phyloP scores from a whole-genome alignment of 1,284 basidiomycete genomes.

The Ganoderma sinense region DNA sequence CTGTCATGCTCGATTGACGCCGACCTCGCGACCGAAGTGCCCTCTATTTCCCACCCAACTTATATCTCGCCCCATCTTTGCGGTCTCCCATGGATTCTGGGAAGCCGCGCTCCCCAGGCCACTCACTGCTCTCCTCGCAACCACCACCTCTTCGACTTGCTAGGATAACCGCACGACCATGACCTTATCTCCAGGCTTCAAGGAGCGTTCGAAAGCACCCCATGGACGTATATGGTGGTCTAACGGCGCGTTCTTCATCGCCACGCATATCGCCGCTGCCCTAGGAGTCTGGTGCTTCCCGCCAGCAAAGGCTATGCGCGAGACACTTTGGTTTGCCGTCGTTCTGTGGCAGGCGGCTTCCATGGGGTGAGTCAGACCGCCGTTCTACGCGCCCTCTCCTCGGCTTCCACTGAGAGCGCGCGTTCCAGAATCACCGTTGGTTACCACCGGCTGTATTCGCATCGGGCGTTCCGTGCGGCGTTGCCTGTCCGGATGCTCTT shows the following conservation, averaged over 20 bases:
- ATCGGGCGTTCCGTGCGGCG: conserved; percentile 71
- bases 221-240: conserved; percentile 64
- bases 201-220: not conserved
- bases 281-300: conserved; percentile 62
- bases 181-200: not conserved
- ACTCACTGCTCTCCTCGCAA: conserved; percentile 5
- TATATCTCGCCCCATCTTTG: not conserved
- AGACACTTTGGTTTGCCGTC: conserved; percentile 61
- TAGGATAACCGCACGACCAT: not conserved
- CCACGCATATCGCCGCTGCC: conserved; percentile 65
- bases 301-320: conserved; percentile 49
- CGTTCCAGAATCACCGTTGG: conserved; percentile 69
- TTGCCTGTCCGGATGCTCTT: conserved; percentile 63
- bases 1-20: conserved; percentile 3
- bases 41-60: not conserved
- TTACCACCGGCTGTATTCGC: conserved; percentile 82
- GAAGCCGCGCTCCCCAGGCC: not conserved
- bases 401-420: conserved; percentile 6
- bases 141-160: conserved; percentile 10
- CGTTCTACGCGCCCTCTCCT: conserved; percentile 6
- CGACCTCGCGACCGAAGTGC: not conserved
- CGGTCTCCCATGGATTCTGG: not conserved
- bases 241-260: conserved; percentile 74
- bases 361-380: conserved; percentile 60
- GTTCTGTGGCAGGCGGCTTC: conserved; percentile 74